Evolutionary conservation across 225 moss, liverwort and hornwort species (phyloP).

Genomic region (Sphagnum tenellum): DNA sequence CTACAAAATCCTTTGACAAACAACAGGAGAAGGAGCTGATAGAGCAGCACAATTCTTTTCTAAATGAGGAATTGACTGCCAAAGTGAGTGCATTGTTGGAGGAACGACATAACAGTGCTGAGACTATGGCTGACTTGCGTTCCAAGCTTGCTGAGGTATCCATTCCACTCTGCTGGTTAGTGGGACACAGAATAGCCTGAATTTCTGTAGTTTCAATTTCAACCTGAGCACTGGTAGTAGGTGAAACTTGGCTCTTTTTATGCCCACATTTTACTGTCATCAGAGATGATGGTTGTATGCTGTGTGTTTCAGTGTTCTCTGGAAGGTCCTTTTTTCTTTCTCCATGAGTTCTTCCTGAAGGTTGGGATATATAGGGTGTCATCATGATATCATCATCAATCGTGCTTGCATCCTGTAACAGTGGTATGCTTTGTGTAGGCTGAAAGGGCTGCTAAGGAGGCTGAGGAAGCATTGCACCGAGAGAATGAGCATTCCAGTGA

Average conservation of each 20-base stretch:
- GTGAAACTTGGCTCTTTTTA: too few species aligned
- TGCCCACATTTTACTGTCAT: too few species aligned
- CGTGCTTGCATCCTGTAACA: not conserved
- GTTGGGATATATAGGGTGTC: too few species aligned
- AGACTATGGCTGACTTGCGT: conserved; percentile 61
- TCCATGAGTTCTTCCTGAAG: too few species aligned
- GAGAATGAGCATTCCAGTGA: conserved; percentile 60
- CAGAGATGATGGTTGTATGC: too few species aligned
- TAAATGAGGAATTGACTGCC: conserved; percentile 77
- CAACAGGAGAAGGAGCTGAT: conserved; percentile 84
- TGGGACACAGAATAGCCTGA: too few species aligned
- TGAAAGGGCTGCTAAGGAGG: conserved; percentile 55
- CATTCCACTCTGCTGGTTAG: too few species aligned
- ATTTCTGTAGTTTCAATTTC: too few species aligned
- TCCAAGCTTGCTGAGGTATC: conserved; percentile 66
- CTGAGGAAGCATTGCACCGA: conserved; percentile 51
- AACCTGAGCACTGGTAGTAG: too few species aligned
- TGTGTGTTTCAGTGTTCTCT: too few species aligned
- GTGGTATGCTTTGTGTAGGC: conserved; percentile 28
- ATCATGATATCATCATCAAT: too few species aligned
- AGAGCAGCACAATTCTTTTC: conserved; percentile 86
- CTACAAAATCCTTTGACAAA: not conserved
- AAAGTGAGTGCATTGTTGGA: conserved; percentile 69
- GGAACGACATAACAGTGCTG: conserved; percentile 78
- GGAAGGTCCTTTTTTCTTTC: not conserved